A percentile compares a stretch with the other conserved stretches of the same genome.
phyloP scores from a whole-genome alignment of 306 rosid species.

The Vigna angularis region DNA sequence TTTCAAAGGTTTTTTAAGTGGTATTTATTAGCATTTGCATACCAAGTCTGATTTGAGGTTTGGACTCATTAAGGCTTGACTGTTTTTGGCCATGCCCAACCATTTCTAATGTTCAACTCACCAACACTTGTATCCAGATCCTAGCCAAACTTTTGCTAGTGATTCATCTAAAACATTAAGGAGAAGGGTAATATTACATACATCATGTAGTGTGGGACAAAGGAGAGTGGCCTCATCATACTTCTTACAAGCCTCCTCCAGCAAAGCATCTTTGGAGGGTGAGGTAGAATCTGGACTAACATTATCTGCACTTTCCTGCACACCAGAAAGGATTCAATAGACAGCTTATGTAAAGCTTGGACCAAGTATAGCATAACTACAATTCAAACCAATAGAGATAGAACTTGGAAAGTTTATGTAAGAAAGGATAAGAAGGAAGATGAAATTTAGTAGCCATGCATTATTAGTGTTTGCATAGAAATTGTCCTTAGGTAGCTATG shows the following conservation, averaged over 20 bases:
- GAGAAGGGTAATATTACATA: slow-evolving; percentile 55
- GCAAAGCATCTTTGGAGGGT: slow-evolving; percentile 98
- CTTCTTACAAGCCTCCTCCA: slow-evolving; percentile 98
- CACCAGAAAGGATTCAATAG: slow-evolving; percentile 39
- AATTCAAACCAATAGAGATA: slow-evolving; percentile 9
- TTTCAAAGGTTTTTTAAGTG: slow-evolving; percentile 1
- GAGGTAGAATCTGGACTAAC: slow-evolving; percentile 90
- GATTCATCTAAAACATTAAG: slow-evolving; percentile 27
- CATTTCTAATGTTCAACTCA: slow-evolving; percentile 22
- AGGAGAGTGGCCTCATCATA: slow-evolving; percentile 95
- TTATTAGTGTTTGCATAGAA: neutral
- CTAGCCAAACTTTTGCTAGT: slow-evolving; percentile 7
- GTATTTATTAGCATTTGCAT: slow-evolving; percentile 5
- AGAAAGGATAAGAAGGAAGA: neutral
- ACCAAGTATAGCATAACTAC: slow-evolving; percentile 17
- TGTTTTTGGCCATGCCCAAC: slow-evolving; percentile 2
- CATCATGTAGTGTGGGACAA: slow-evolving; percentile 98
- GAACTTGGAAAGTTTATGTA: neutral
- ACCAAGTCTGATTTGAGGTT: neutral
- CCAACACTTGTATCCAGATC: slow-evolving; percentile 5
- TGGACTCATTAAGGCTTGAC: slow-evolving; percentile 14
- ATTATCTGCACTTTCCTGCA: slow-evolving; percentile 99
- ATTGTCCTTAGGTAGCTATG: neutral
- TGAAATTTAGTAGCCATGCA: neutral
- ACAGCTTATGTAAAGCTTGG: slow-evolving; percentile 13